phyloP scores from a whole-genome alignment of 345 rosid species.

The Arabis alpina region DNA sequence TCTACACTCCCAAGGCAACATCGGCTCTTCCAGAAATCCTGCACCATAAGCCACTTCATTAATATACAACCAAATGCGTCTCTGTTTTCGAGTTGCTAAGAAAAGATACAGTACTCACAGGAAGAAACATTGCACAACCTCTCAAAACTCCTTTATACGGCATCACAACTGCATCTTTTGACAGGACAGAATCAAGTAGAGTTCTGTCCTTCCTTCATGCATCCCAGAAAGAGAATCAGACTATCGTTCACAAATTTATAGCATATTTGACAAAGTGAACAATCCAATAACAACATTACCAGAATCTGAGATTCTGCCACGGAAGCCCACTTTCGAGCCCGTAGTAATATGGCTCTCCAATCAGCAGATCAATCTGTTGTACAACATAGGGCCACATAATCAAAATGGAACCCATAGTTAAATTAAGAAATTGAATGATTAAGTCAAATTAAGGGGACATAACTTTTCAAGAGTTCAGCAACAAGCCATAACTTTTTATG shows the following conservation, averaged over 20 bases:
- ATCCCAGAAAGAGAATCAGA: slow-evolving; percentile 28
- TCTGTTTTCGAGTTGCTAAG: slow-evolving; percentile 10
- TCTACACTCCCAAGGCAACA: slow-evolving; percentile 67
- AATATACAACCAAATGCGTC: slow-evolving; percentile 6
- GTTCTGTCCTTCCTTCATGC: slow-evolving; percentile 78
- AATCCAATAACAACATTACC: slow-evolving; percentile 52
- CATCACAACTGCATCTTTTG: slow-evolving; percentile 64
- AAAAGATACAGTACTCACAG: slow-evolving; percentile 58
- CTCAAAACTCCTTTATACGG: slow-evolving; percentile 82
- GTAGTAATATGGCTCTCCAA: slow-evolving; percentile 85
- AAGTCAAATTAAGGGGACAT: background rate
- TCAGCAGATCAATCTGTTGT: slow-evolving; percentile 74
- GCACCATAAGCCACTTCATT: slow-evolving; percentile 19
- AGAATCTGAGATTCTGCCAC: slow-evolving; percentile 93
- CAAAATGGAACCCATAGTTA: slow-evolving; percentile 8
- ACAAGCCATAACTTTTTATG: background rate
- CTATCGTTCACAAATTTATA: slow-evolving; percentile 13
- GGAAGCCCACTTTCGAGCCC: slow-evolving; percentile 85
- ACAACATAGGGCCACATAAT: background rate
- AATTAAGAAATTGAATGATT: background rate
- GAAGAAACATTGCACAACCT: slow-evolving; percentile 85
- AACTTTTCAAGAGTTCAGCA: slow-evolving; percentile 20
- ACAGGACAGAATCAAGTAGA: slow-evolving; percentile 63
- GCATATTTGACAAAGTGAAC: slow-evolving; percentile 18
- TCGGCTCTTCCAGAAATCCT: slow-evolving; percentile 92